Percentiles rank a stretch among this genome's conserved stretches.
Conservation (phyloP, 78 protist genomes). For the Diacronema lutheri region DNA sequence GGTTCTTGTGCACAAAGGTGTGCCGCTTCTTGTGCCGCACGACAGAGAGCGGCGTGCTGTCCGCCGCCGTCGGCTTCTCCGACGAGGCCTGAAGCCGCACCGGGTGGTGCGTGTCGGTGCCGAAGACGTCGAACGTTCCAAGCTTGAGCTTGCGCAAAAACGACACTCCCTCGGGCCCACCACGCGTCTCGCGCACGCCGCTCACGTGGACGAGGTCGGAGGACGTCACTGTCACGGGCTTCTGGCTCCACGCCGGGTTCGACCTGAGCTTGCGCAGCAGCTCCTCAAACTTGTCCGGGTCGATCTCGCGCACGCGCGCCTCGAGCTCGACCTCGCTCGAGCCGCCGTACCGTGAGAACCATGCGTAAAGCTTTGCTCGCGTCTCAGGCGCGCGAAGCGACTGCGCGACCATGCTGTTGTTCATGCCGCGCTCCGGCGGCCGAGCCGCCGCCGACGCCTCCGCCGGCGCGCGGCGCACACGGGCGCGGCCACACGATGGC, state of each 20-base stretch:
- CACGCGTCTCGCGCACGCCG: constrained; percentile 7
- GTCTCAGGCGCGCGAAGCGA: not conserved
- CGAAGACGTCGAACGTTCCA: too few species aligned
- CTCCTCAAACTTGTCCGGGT: not conserved
- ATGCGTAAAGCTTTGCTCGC: not conserved
- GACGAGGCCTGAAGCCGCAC: not conserved
- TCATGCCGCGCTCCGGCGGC: too few species aligned
- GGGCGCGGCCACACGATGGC: too few species aligned
- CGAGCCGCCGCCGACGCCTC: too few species aligned
- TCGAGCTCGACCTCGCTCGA: not conserved
- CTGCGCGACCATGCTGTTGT: too few species aligned
- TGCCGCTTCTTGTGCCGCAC: not conserved
- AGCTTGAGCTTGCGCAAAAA: not conserved
- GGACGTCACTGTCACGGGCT: not conserved
- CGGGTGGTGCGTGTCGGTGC: too few species aligned
- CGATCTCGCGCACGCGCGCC: not conserved
- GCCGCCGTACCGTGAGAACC: not conserved
- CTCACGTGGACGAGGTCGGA: not conserved
- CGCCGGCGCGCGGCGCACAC: too few species aligned
- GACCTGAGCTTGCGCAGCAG: not conserved
- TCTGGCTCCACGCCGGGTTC: not conserved
- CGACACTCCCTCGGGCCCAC: not conserved
- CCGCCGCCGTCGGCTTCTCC: not conserved
- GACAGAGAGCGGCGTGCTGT: not conserved
- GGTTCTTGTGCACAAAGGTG: not conserved